Evolutionary conservation across 768 basidiomycete species (phyloP), one percentile per base, ranked within the genome.

Genomic region (Agaricus blazei): DNA sequence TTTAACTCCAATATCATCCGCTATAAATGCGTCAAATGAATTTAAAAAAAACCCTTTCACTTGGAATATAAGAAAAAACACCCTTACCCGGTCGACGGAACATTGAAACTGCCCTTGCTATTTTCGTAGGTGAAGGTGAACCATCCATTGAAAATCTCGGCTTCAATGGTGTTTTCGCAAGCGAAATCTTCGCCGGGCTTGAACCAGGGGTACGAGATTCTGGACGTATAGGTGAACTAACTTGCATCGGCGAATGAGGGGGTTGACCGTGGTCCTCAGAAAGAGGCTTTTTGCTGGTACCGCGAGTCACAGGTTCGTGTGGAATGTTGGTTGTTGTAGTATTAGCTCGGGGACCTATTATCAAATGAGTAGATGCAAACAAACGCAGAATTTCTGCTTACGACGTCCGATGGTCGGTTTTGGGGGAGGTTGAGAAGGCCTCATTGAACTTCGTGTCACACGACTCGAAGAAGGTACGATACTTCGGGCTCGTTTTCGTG

Each of bases 231-330:
- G 72, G 70, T 9, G 71, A 70, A 27, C 57, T 63, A n/a, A 65
- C 49, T 48, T 63, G 68, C 67, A 70, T 71, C 9, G 71, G 68
- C 15, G 72, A 72, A 44, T 70, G 68, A 31, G 68, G 66, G 2
- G 63, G 61, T 26, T 66, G 40, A 9, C 42, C 8, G 12, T 4
- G 12, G n/a, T 67, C 63, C 37, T 38, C 43, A 9, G 19, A 50
- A 19, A 11, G 28, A 12, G 56, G 14, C 48, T 58, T 61, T 37
- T 59, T 61, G 9, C 19, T 19, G 8, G 14, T 27, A 0, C 37
- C 23, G 47, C 52, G 9, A 3, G 42, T 38, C 5, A 52, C 15
- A 4, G 57, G 37, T 58, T 62, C 64, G 38, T 38, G 54, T 23
- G 38, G 37, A 15, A n/a, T 27, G 11, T 23, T 12, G 34, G 34